These are phyloP conservation scores for Diaporthe velutina DNA, from an alignment of 2,329 filamentous ascomycete species.

Conservation along the genomic window DNA sequence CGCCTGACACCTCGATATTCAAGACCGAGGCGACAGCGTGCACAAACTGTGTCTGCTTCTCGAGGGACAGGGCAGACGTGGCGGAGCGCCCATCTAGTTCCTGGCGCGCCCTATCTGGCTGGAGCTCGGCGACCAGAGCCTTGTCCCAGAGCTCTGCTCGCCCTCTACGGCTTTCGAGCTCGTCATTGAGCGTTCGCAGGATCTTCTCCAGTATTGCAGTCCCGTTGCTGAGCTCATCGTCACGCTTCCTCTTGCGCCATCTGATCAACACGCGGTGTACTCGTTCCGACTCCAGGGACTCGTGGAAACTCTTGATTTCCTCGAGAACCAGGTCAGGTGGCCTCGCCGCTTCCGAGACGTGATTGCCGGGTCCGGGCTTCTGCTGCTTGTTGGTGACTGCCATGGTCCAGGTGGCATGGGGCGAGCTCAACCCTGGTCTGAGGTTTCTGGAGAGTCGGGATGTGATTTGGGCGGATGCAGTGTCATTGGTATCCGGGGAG, in stretches of 20 bases:
- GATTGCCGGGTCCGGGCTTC: background rate
- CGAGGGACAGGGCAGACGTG: background rate
- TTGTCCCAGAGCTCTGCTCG: slow-evolving; percentile 1
- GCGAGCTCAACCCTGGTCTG: background rate
- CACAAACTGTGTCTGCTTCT: slow-evolving; percentile 20
- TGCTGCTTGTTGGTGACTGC: background rate
- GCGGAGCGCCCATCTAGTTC: background rate
- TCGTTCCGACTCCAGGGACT: background rate
- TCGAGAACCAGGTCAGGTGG: background rate
- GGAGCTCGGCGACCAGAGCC: background rate
- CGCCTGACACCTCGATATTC: slow-evolving; percentile 1
- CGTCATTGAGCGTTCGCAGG: background rate
- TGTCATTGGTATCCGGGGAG: background rate
- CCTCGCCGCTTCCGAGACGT: background rate
- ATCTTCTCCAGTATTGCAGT: slow-evolving; percentile 7
- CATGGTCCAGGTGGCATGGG: background rate
- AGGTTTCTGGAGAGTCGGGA: background rate
- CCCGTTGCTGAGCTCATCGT: background rate
- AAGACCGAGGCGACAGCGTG: background rate
- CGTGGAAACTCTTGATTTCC: background rate
- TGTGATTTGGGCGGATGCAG: background rate
- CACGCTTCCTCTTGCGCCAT: slow-evolving; percentile 12
- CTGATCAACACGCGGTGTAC: background rate
- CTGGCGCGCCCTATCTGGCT: background rate
- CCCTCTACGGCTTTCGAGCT: background rate